Evolutionary conservation across 768 basidiomycete genomes (phyloP).

Genomic region (Hirschioporus abietinus): DNA sequence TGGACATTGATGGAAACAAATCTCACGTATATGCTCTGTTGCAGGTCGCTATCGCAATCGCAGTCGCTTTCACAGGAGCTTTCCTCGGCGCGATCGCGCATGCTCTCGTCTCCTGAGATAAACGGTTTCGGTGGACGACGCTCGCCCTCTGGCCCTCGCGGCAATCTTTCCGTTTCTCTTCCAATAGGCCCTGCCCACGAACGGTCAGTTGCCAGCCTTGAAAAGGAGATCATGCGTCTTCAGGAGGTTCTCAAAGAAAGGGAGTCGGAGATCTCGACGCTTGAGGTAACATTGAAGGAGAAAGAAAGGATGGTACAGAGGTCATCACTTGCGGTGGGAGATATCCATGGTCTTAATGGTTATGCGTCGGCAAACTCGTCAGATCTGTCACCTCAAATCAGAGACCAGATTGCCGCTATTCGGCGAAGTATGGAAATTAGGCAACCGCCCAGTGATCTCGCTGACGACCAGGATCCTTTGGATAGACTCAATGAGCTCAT

Average conservation of each 20-base stretch:
- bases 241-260: slow-evolving; percentile 89
- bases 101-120: slow-evolving; percentile 66
- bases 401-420: slow-evolving; percentile 69
- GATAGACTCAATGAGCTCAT: slow-evolving; percentile 87
- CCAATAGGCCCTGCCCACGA: slow-evolving; percentile 39
- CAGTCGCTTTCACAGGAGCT: slow-evolving; percentile 97
- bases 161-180: slow-evolving; percentile 57
- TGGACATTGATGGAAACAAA: not conserved
- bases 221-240: slow-evolving; percentile 92
- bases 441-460: slow-evolving; percentile 38
- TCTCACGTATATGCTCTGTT: not conserved
- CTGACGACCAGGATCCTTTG: slow-evolving; percentile 55
- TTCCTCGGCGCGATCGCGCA: slow-evolving; percentile 82
- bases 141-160: slow-evolving; percentile 37
- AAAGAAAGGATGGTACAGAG: slow-evolving; percentile 20
- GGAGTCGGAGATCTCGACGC: slow-evolving; percentile 79
- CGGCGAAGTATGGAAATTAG: slow-evolving; percentile 57
- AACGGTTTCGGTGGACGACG: slow-evolving; percentile 60
- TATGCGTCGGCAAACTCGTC: not conserved
- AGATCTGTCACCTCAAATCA: slow-evolving; percentile 62
- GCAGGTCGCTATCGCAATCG: slow-evolving; percentile 87
- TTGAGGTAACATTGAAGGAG: slow-evolving; percentile 53
- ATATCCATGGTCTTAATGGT: slow-evolving; percentile 3
- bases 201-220: slow-evolving; percentile 78
- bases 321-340: slow-evolving; percentile 1